A percentile compares a stretch with the other conserved stretches of the same genome.
Evolutionary conservation across 1,284 basidiomycete genomes (phyloP).

Genomic region (Microbotryum saponariae): DNA sequence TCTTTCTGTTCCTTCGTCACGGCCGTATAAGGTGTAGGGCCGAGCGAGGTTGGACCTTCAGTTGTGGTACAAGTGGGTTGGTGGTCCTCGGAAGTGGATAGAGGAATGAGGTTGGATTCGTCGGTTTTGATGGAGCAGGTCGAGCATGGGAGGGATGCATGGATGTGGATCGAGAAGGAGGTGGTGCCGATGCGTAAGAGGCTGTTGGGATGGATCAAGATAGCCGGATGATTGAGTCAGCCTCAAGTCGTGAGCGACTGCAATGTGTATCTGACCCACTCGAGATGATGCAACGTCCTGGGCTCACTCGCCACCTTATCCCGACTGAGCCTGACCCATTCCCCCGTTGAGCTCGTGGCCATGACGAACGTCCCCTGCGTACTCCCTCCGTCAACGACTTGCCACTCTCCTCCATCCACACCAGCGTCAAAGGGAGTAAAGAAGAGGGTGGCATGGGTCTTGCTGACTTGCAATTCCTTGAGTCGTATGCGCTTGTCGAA

Average conservation of each 20-base stretch:
- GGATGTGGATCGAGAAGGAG: conserved; percentile 22
- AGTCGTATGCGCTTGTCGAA: conserved; percentile 23
- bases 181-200: conserved; percentile 14
- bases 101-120: conserved; percentile 27
- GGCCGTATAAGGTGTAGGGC: background rate
- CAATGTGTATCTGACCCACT: conserved; percentile 5
- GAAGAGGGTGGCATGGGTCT: conserved; percentile 19
- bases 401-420: conserved; percentile 10
- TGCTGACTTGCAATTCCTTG: conserved; percentile 20
- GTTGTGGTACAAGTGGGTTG: background rate
- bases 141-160: conserved; percentile 25
- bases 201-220: background rate
- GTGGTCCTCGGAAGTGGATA: conserved; percentile 3
- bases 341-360: background rate
- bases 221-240: background rate
- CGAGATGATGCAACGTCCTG: conserved; percentile 16
- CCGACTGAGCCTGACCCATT: conserved; percentile 7
- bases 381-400: conserved; percentile 18
- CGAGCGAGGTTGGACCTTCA: background rate
- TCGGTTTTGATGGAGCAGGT: conserved; percentile 24
- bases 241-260: no score
- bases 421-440: conserved; percentile 2
- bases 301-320: conserved; percentile 16
- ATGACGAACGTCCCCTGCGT: conserved; percentile 26
- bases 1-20: conserved; percentile 29